Base-by-base conservation (phyloP, 192 early-diverging fungal species). In the Coemansia sp. region DNA sequence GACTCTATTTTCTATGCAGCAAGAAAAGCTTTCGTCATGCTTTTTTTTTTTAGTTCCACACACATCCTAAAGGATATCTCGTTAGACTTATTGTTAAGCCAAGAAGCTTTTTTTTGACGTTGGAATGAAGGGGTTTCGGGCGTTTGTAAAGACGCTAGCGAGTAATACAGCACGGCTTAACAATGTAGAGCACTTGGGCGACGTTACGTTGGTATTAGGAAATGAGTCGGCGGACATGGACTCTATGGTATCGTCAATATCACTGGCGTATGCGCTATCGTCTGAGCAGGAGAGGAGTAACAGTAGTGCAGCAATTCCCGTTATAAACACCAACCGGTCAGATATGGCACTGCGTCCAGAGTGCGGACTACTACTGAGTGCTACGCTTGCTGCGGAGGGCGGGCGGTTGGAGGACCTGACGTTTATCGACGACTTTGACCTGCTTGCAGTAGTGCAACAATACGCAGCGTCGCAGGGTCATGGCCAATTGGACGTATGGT, bases 171-270 rank as follows among this genome's bases (percentile, higher is more conserved):
- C 65, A 53, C 56, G 53, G 38, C 54, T 77, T 0, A 56, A 21
- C 56, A 54, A 51, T 30, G 10, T 32, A 8, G 34, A 8, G 16
- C 5, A 19, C 1, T 22, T 23, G 23, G 22, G 18, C 10, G 28
- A 53, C 2, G 41, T 76, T n/a, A 74, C 78, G 7, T 48, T 81
- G 32, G 78, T 81, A 2, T 64, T 81, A 21, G 78, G 78, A 30
- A 81, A 81, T 41, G 78, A 81, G 64, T 81, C 78, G 1, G 78
- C 78, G 19, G 82, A 83, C 58, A 49, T 83, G 4, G 82, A 83
- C 49, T 83, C 82, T 1, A 68, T 83, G 60, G 77, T 73, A 6
- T 76, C 73, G 26, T 78, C 82, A 4, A 59, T 83, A 0, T 47
- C 71, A 0, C 69, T 78, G 7, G 71, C 82, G 1, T 83, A 76